Conservation (phyloP, 1,284 basidiomycete species). For the Ustilago curta region DNA sequence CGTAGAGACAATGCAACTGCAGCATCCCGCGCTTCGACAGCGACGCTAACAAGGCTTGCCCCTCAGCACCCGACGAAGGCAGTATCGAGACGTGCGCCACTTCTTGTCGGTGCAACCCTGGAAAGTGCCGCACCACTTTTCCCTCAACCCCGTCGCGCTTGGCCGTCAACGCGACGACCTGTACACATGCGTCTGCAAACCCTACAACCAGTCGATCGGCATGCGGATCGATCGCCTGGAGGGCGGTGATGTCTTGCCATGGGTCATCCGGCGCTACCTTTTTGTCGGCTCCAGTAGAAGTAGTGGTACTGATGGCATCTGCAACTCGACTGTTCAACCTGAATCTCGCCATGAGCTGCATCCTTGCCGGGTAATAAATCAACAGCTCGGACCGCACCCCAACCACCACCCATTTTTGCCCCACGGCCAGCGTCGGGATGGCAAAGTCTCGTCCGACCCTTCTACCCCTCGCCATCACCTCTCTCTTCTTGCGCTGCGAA, state of each 20-base stretch:
- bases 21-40: conserved; percentile 16
- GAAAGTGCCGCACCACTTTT: background rate
- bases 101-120: conserved; percentile 5
- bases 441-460: conserved; percentile 23
- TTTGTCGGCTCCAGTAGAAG: background rate
- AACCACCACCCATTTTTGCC: conserved; percentile 14
- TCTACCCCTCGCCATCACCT: background rate
- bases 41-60: conserved; percentile 8
- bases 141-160: background rate
- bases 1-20: background rate
- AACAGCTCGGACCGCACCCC: conserved; percentile 30
- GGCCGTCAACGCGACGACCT: conserved; percentile 6
- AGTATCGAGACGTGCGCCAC: conserved; percentile 18
- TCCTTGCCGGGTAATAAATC: conserved; percentile 4
- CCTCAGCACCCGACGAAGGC: background rate
- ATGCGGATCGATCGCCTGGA: conserved; percentile 11
- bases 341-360: conserved; percentile 4
- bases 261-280: conserved; percentile 15
- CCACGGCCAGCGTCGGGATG: conserved; percentile 21
- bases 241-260: conserved; percentile 37
- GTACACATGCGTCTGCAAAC: conserved; percentile 30
- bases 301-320: background rate
- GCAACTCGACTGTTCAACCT: conserved; percentile 5
- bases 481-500: background rate
- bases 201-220: conserved; percentile 22